A percentile compares a stretch with the other conserved stretches of the same genome.
phyloP scores from a whole-genome alignment of 2,329 filamentous ascomycete species.

The Metarhizium humberi region DNA sequence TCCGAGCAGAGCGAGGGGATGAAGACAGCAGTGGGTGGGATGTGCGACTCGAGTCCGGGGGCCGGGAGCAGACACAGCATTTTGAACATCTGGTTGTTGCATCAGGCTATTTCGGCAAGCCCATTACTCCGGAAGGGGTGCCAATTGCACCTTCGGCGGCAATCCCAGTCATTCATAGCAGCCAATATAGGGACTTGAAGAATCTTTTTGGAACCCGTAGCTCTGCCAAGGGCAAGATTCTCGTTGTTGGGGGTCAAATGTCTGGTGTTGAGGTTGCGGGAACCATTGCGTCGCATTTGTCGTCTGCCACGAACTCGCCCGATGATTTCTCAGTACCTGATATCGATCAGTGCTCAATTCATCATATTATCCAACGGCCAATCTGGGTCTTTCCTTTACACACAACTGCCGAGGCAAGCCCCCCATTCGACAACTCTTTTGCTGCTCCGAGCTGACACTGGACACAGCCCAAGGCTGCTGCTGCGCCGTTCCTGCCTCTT shows the following conservation, averaged over 20 bases:
- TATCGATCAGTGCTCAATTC: slow-evolving; percentile 45
- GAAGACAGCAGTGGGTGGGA: slow-evolving; percentile 28
- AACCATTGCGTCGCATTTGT: slow-evolving; percentile 62
- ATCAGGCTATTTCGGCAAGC: slow-evolving; percentile 66
- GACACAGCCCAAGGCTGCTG: slow-evolving; percentile 32
- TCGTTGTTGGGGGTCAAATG: slow-evolving; percentile 74
- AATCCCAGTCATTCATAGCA: slow-evolving; percentile 57
- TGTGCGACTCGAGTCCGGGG: slow-evolving; percentile 26
- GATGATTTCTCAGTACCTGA: slow-evolving; percentile 28
- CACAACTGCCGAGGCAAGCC: slow-evolving; percentile 39
- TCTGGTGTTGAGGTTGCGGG: slow-evolving; percentile 71
- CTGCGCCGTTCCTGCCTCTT: slow-evolving; percentile 58
- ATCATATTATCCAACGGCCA: slow-evolving; percentile 61
- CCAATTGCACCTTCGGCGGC: slow-evolving; percentile 17
- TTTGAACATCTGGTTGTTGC: slow-evolving; percentile 68
- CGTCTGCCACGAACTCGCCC: slow-evolving; percentile 49
- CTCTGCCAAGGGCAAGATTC: slow-evolving; percentile 46
- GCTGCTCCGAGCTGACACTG: background rate
- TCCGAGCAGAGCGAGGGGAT: slow-evolving; percentile 23
- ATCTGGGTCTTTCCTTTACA: slow-evolving; percentile 62
- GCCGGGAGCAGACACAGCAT: slow-evolving; percentile 29
- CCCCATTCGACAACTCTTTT: background rate
- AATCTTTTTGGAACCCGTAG: slow-evolving; percentile 32
- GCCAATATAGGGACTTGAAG: slow-evolving; percentile 49
- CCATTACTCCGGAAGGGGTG: slow-evolving; percentile 37